Base-by-base conservation (phyloP, 371 early-diverging fungal species). In the Syncephalastrum contaminatum region DNA sequence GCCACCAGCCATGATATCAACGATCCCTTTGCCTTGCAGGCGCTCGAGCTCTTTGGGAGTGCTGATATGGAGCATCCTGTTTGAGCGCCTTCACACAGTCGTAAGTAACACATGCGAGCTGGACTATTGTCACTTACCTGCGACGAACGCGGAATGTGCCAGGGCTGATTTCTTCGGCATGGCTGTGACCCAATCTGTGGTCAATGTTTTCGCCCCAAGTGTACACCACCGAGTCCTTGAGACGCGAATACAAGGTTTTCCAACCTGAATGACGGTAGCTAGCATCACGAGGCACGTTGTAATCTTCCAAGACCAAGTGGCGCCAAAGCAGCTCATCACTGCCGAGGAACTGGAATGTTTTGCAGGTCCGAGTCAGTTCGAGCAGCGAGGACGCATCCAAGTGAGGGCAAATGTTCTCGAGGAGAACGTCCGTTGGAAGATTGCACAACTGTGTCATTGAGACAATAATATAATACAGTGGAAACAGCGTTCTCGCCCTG, bases 281-380 rank as follows among this genome's bases (percentile, higher is more conserved):
- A 10, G 63, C 58, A 49, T 73, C 69, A 22, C 48, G 56, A 2
- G 71, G 61, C 10, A 75, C 27, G 58, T 72, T 66, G 48, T 65
- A 75, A 25, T 72, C 68, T n/a, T 58, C 24, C 20, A 61, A 48
- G 4, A 65, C 67, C 19, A 64, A 62, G 18, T 69, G 67, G 47
- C 63, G 62, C 79, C 79, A 78, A 10, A 78, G 41, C 42, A 53
- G 47, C 25, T 78, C 75, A 52, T 78, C 79, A 43, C 67, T 62
- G 4, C 45, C 46, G 1, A 78, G 58, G 14, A 14, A 22, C 51
- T 63, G 49, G 47, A 78, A 59, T 16, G 51, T 40, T 16, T 48
- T 63, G 1, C 55, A 63, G 0, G 71, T 69, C 4, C 19, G 10
- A 3, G 63, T 59, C 14, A 73, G 44, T 8, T 50, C 42, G 14